These are phyloP conservation scores for Hysterangium stoloniferum DNA, from an alignment of 768 basidiomycete genomes.

Conservation along the genomic window DNA sequence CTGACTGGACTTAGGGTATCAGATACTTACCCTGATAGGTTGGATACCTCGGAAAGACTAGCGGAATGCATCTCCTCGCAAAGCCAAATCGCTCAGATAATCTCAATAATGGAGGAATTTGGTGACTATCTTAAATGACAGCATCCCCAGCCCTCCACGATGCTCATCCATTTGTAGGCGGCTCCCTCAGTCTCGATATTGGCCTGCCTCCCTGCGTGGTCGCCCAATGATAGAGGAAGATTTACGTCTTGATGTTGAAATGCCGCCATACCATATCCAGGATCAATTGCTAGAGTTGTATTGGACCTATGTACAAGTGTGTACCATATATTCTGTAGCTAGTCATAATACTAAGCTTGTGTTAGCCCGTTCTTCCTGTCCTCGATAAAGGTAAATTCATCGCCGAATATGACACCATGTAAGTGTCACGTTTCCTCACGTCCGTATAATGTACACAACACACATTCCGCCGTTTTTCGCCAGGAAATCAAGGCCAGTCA, in stretches of 20 bases:
- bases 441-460: too few species aligned
- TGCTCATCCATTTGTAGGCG: constrained; percentile 39
- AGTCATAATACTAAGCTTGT: not conserved
- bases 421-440: not conserved
- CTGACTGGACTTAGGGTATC: not conserved
- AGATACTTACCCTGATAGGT: constrained; percentile 1
- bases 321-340: not conserved
- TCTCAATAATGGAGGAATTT: constrained; percentile 69
- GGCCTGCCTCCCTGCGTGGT: constrained; percentile 45
- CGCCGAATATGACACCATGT: not conserved
- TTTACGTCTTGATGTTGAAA: not conserved
- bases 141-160: constrained; percentile 6
- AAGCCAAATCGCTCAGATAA: constrained; percentile 50
- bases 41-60: constrained; percentile 79
- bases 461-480: not conserved
- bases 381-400: constrained; percentile 5
- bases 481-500: not conserved
- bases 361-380: constrained; percentile 4
- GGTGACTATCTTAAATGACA: constrained; percentile 34
- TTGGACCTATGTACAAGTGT: constrained; percentile 7
- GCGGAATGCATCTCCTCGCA: constrained; percentile 69
- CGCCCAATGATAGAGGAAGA: constrained; percentile 7
- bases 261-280: not conserved
- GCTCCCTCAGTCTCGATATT: constrained; percentile 80
- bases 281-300: not conserved